Base-by-base conservation (phyloP, 495 filamentous ascomycete genomes). In the Echria macrotheca region DNA sequence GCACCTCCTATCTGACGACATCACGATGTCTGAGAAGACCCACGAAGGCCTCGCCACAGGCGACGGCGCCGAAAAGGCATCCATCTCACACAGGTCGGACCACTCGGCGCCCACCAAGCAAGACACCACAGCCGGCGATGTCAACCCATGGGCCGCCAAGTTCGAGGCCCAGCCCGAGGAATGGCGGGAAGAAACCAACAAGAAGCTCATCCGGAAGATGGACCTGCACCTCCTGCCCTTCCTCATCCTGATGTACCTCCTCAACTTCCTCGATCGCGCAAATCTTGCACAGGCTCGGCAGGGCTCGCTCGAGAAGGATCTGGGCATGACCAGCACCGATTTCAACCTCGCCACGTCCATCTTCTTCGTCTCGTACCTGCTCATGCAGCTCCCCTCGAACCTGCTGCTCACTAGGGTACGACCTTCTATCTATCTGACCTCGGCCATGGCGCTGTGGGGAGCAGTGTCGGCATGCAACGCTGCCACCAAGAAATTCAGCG, bases 391-490 rank as follows among this genome's bases (percentile, higher is more conserved):
- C 3, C 79, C 77, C 0, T 77, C 73, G 4, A 81, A 81, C 51
- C 61, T 80, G 37, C 60, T 81, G 14, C 59, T 81, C n/a, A 78
- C 56, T 2, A 56, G 64, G 5, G 17, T 64, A 9, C 51, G 66
- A 18, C 80, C 80, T 4, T 74, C 71, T 2, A 35, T 76, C 4
- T 83, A 82, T 46, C 71, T 86, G 5, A 74, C 75, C 1, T 50
- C 53, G 0, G 69, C 75, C 12, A 84, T 83, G 78, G 58, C 76
- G 2, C 54, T 80, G 0, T 86, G 83, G 82, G 82, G 80, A 12
- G 61, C 73, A 5, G 79, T 85, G 21, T 81, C 77, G 1, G 72
- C 75, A 0, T 69, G 69, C 31, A 81, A 78, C 25, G 79, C 78
- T 6, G 76, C 69, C 14, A 70, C 71, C 1, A 61, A 70, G 4